Percentiles rank a stretch among this genome's conserved stretches.
Evolutionary conservation across 2,329 filamentous ascomycete genomes (phyloP).

Genomic region (Beauveria scarabaeidicola): DNA sequence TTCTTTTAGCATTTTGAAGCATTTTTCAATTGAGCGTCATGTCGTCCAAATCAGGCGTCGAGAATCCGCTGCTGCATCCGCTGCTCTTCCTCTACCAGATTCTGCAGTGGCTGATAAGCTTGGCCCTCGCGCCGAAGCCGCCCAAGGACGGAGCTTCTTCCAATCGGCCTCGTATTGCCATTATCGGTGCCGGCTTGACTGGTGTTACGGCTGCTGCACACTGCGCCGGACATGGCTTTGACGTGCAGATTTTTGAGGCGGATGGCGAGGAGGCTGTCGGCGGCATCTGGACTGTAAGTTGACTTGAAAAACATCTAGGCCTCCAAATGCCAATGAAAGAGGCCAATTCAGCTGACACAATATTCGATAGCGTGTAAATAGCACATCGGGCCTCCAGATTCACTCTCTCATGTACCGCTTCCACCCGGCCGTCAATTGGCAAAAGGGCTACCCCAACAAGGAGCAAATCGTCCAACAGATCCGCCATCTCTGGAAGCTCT

Average conservation of each 20-base stretch:
- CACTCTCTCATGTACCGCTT: slow-evolving; percentile 85
- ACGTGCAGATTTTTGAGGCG: slow-evolving; percentile 70
- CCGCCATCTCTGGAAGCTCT: slow-evolving; percentile 62
- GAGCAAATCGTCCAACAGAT: slow-evolving; percentile 69
- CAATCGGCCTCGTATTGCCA: slow-evolving; percentile 56
- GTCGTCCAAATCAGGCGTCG: slow-evolving; percentile 23
- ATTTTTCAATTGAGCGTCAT: slow-evolving; percentile 17
- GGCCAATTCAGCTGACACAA: neutral
- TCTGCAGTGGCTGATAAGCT: slow-evolving; percentile 54
- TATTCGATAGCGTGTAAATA: slow-evolving; percentile 58
- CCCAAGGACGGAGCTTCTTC: slow-evolving; percentile 50
- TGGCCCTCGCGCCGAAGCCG: slow-evolving; percentile 60
- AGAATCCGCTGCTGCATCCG: slow-evolving; percentile 40
- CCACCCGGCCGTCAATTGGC: slow-evolving; percentile 69
- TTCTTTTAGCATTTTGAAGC: neutral
- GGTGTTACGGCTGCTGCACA: slow-evolving; percentile 73
- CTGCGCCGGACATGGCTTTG: slow-evolving; percentile 78
- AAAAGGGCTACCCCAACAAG: slow-evolving; percentile 67
- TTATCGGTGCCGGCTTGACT: slow-evolving; percentile 64
- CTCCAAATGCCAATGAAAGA: neutral
- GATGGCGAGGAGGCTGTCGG: slow-evolving; percentile 58
- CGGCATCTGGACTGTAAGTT: slow-evolving; percentile 69
- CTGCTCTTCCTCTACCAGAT: slow-evolving; percentile 56
- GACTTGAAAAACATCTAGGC: neutral
- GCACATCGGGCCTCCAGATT: slow-evolving; percentile 73